Evolutionary conservation across 345 rosid species (phyloP).

Genomic region (Sisymbrium altissimum): DNA sequence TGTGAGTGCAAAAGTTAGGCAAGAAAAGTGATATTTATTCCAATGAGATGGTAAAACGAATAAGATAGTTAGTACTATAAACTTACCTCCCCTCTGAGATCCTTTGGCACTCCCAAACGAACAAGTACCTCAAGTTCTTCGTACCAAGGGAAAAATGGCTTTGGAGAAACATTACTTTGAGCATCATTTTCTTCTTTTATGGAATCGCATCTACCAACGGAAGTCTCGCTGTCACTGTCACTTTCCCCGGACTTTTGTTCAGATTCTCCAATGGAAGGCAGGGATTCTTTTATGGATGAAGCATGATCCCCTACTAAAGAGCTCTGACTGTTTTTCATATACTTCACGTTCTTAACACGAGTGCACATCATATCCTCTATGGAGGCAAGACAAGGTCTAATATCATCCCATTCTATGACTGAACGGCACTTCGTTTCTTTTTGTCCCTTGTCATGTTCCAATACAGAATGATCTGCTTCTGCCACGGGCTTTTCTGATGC

Average conservation of each 20-base stretch:
- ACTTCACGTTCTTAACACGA: slow-evolving; percentile 50
- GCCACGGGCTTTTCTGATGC: slow-evolving; percentile 28
- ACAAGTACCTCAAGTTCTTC: slow-evolving; percentile 88
- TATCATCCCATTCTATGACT: slow-evolving; percentile 54
- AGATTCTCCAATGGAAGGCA: slow-evolving; percentile 36
- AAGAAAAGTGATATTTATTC: not conserved
- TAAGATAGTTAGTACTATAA: slow-evolving; percentile 7
- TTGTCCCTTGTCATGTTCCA: slow-evolving; percentile 32
- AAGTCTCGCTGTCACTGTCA: slow-evolving; percentile 23
- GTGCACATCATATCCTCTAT: slow-evolving; percentile 72
- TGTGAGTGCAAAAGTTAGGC: slow-evolving; percentile 33
- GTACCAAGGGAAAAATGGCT: slow-evolving; percentile 59
- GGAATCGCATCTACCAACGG: slow-evolving; percentile 16
- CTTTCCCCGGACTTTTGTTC: slow-evolving; percentile 40
- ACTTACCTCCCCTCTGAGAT: slow-evolving; percentile 86
- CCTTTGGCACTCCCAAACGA: slow-evolving; percentile 90
- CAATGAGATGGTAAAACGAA: slow-evolving; percentile 9
- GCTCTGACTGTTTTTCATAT: slow-evolving; percentile 33
- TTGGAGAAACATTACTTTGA: slow-evolving; percentile 33
- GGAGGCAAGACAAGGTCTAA: slow-evolving; percentile 58
- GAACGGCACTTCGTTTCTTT: slow-evolving; percentile 39
- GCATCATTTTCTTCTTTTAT: slow-evolving; percentile 27
- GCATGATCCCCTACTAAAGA: slow-evolving; percentile 32
- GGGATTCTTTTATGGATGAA: slow-evolving; percentile 37
- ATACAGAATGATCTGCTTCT: slow-evolving; percentile 33